A percentile compares a stretch with the other conserved stretches of the same genome.
These are phyloP conservation scores for Mycena crocata DNA, from an alignment of 768 basidiomycete genomes.

Conservation along the genomic window DNA sequence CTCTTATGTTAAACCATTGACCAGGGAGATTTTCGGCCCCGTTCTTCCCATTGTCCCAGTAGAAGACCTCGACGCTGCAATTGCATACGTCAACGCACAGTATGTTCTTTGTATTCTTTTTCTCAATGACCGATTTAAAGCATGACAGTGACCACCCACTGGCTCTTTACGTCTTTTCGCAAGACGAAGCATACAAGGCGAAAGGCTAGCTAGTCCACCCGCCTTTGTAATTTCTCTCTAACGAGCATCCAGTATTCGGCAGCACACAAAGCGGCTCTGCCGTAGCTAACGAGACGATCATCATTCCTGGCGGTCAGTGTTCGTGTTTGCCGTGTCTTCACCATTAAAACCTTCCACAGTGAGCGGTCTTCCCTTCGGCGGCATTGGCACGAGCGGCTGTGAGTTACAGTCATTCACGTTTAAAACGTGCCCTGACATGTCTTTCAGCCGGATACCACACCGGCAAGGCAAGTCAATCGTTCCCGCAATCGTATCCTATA, in stretches of 20 bases:
- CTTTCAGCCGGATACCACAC: slow-evolving; percentile 72
- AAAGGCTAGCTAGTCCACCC: slow-evolving; percentile 57
- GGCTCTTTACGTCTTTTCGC: slow-evolving; percentile 81
- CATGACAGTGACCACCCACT: slow-evolving; percentile 74
- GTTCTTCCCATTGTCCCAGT: slow-evolving; percentile 81
- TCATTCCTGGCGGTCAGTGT: slow-evolving; percentile 68
- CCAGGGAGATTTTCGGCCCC: slow-evolving; percentile 88
- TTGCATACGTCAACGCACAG: slow-evolving; percentile 74
- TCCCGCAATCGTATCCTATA: neutral
- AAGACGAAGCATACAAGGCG: slow-evolving; percentile 65
- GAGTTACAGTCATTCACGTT: slow-evolving; percentile 39
- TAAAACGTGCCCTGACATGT: neutral
- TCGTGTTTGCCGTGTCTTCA: neutral
- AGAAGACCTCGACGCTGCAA: slow-evolving; percentile 75
- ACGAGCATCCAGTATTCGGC: slow-evolving; percentile 61
- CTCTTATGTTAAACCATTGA: neutral
- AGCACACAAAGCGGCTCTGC: slow-evolving; percentile 80
- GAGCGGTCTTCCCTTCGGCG: slow-evolving; percentile 80
- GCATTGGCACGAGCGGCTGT: slow-evolving; percentile 81
- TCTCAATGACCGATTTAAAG: neutral
- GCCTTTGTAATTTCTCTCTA: neutral
- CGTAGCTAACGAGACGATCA: slow-evolving; percentile 74
- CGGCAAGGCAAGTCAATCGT: slow-evolving; percentile 58
- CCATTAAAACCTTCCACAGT: slow-evolving; percentile 42
- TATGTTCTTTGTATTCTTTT: slow-evolving; percentile 39